phyloP scores from a whole-genome alignment of 2,329 filamentous ascomycete species.

The Diaporthe velutina region DNA sequence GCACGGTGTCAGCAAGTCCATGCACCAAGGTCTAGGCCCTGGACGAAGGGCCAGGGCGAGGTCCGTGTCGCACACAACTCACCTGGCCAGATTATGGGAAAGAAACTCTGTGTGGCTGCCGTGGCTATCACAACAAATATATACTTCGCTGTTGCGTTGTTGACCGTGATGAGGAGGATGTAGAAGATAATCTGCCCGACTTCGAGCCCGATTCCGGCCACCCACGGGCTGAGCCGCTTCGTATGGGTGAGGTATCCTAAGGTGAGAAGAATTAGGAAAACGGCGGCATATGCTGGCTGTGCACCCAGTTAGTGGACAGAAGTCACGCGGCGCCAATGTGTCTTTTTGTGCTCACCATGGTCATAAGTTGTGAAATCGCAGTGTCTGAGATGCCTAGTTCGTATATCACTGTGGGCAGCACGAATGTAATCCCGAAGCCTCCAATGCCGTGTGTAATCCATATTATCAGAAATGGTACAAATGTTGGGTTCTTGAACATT shows the following conservation, averaged over 20 bases:
- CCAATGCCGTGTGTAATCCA: constrained; percentile 48
- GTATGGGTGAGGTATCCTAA: constrained; percentile 44
- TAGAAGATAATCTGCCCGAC: constrained; percentile 53
- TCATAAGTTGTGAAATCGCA: constrained; percentile 47
- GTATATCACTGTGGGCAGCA: constrained; percentile 47
- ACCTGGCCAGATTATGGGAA: constrained; percentile 55
- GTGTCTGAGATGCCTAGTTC: constrained; percentile 46
- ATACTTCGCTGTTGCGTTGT: constrained; percentile 51
- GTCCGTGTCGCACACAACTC: constrained; percentile 24
- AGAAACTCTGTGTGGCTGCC: constrained; percentile 53
- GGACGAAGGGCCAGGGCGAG: background rate
- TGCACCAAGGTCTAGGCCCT: background rate
- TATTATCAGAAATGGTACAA: constrained; percentile 45
- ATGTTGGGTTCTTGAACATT: constrained; percentile 42
- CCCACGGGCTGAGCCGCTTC: constrained; percentile 43
- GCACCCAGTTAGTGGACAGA: background rate
- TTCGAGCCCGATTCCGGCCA: constrained; percentile 47
- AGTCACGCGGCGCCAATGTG: background rate
- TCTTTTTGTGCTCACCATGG: constrained; percentile 39
- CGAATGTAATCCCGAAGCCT: constrained; percentile 47
- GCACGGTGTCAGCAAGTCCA: constrained; percentile 15
- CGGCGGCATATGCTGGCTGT: constrained; percentile 34
- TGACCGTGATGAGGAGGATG: constrained; percentile 53
- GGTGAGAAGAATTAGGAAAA: constrained; percentile 45
- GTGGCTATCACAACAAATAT: constrained; percentile 56